Percentiles rank a stretch among this genome's conserved stretches.
phyloP scores from a whole-genome alignment of 2,329 filamentous ascomycete species.

The Ilyonectria mors-panacis region DNA sequence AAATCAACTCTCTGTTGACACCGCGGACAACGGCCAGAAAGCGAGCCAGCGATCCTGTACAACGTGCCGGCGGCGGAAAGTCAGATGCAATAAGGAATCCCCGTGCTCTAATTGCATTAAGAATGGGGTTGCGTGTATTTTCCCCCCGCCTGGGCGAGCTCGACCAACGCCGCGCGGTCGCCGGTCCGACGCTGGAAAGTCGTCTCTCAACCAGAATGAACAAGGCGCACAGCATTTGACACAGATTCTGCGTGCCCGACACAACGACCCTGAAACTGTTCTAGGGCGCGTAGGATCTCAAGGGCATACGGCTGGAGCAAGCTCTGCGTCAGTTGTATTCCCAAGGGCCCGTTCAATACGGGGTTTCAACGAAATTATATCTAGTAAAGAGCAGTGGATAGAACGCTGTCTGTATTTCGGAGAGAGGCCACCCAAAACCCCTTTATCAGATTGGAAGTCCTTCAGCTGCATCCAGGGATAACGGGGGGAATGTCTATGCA shows the following conservation, averaged over 20 bases:
- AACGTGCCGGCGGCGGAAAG: constrained; percentile 30
- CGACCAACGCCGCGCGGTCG: constrained; percentile 25
- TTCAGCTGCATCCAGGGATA: constrained; percentile 4
- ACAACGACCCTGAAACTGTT: constrained; percentile 12
- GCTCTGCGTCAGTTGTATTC: constrained; percentile 7
- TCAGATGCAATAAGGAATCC: constrained; percentile 29
- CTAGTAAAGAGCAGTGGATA: constrained; percentile 31
- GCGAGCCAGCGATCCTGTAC: constrained; percentile 26
- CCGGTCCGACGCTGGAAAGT: constrained; percentile 13
- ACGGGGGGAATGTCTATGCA: constrained; percentile 20
- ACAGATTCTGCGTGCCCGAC: constrained; percentile 7
- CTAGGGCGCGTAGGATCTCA: not conserved
- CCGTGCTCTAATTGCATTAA: constrained; percentile 29
- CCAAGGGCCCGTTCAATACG: constrained; percentile 5
- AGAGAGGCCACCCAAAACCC: constrained; percentile 20
- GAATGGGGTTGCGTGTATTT: constrained; percentile 21
- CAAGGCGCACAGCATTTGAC: constrained; percentile 5
- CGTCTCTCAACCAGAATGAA: constrained; percentile 17
- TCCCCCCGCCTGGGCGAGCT: constrained; percentile 29
- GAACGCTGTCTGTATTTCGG: constrained; percentile 28
- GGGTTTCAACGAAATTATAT: constrained; percentile 9
- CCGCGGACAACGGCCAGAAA: constrained; percentile 9
- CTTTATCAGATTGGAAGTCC: constrained; percentile 20
- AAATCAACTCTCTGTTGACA: constrained; percentile 10
- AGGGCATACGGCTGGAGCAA: not conserved